Evolutionary conservation across 306 rosid genomes (phyloP).

Genomic region (Cucumis melo): DNA sequence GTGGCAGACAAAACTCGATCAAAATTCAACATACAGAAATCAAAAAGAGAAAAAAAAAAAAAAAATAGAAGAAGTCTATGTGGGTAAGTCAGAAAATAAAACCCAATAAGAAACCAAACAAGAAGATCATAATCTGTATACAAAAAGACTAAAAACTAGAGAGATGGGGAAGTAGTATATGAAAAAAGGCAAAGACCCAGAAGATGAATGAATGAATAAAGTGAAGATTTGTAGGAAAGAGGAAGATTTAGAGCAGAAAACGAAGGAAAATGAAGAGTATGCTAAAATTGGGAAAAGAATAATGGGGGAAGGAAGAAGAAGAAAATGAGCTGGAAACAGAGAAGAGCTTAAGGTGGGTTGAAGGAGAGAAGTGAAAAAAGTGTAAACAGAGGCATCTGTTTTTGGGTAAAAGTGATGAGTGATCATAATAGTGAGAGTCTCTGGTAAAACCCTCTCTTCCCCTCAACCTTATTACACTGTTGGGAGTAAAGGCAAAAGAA

Average conservation of each 20-base stretch:
- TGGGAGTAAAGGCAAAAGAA: neutral
- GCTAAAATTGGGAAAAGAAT: conserved; percentile 3
- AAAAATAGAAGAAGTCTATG: neutral
- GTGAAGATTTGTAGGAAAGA: neutral
- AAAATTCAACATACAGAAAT: neutral
- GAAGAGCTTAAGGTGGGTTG: conserved; percentile 13
- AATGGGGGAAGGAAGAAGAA: neutral
- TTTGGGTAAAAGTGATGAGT: neutral
- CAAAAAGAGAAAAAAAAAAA: neutral
- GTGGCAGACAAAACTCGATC: conserved; percentile 3
- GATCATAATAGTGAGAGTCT: neutral
- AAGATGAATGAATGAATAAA: neutral
- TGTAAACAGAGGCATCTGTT: conserved; percentile 34
- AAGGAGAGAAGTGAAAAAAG: conserved; percentile 20
- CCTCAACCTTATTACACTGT: neutral
- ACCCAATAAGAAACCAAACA: neutral
- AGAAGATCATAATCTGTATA: neutral
- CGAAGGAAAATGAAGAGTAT: neutral
- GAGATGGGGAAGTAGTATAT: neutral
- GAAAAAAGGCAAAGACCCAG: neutral
- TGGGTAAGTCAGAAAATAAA: conserved; percentile 1
- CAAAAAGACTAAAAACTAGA: neutral
- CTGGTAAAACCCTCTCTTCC: neutral
- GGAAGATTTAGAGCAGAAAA: neutral
- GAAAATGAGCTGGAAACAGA: neutral